Percentiles rank a stretch among this genome's conserved stretches.
Conservation (phyloP, 306 rosid species). For the Trichosanthes truncata region DNA sequence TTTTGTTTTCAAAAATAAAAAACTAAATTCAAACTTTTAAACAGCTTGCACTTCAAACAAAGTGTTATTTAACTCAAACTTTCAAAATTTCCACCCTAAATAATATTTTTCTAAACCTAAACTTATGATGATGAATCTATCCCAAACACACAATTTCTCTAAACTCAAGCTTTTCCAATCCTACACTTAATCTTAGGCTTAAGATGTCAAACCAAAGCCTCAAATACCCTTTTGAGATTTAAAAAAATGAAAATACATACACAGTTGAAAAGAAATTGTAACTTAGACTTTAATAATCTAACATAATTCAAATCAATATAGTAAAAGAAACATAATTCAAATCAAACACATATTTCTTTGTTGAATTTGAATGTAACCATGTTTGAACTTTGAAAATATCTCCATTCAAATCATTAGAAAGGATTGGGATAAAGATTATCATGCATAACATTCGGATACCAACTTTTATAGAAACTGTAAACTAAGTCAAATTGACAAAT, state of each 20-base stretch:
- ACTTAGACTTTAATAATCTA: background rate
- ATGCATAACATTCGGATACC: background rate
- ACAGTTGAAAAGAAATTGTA: background rate
- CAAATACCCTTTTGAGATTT: background rate
- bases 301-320: background rate
- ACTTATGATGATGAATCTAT: too few relatives aligned
- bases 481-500: background rate
- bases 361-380: background rate
- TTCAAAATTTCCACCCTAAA: too few relatives aligned
- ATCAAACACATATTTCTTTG: background rate
- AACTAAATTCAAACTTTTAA: too few relatives aligned
- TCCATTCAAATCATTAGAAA: background rate
- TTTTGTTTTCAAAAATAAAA: too few relatives aligned
- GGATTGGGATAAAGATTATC: background rate
- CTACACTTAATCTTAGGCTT: too few relatives aligned
- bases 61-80: too few relatives aligned
- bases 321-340: background rate
- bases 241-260: background rate
- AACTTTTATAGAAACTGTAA: background rate
- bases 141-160: too few relatives aligned
- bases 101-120: too few relatives aligned
- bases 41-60: too few relatives aligned
- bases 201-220: background rate
- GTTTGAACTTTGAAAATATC: background rate
- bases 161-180: too few relatives aligned